phyloP scores from a whole-genome alignment of 495 filamentous ascomycete genomes.

The Podospora conica region DNA sequence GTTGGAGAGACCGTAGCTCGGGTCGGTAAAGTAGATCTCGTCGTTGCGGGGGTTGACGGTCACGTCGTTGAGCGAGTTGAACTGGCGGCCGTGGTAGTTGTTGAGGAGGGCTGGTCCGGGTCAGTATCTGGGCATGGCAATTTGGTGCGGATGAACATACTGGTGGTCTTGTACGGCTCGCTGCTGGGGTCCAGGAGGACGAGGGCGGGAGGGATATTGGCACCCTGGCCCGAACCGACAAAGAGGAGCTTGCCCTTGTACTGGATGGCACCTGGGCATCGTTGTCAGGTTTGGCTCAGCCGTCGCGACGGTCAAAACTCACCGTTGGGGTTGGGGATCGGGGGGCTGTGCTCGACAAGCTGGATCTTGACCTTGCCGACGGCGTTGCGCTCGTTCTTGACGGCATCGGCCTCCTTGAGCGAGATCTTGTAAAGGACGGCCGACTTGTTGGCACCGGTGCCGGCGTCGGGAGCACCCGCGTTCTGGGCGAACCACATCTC shows the following conservation, averaged over 20 bases:
- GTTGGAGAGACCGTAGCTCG: constrained; percentile 55
- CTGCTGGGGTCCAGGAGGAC: constrained; percentile 39
- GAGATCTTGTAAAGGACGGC: constrained; percentile 46
- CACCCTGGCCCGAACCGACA: constrained; percentile 43
- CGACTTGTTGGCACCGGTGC: constrained; percentile 47
- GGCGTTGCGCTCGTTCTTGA: constrained; percentile 16
- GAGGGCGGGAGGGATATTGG: constrained; percentile 35
- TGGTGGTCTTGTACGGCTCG: constrained; percentile 45
- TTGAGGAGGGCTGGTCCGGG: constrained; percentile 31
- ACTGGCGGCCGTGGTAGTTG: constrained; percentile 52
- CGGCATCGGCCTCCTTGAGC: constrained; percentile 27
- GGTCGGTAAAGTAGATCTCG: constrained; percentile 59
- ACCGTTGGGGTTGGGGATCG: constrained; percentile 48
- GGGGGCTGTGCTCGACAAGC: constrained; percentile 30
- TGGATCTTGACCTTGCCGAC: constrained; percentile 15
- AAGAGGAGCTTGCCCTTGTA: constrained; percentile 43
- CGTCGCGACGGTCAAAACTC: neutral
- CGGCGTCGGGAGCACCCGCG: constrained; percentile 38
- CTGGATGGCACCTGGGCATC: constrained; percentile 38
- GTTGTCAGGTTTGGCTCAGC: neutral
- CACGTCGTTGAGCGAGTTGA: constrained; percentile 57
- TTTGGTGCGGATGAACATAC: constrained; percentile 18
- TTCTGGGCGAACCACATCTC: constrained; percentile 51
- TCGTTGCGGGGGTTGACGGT: constrained; percentile 46
- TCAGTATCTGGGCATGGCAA: neutral